Conservation (phyloP, 2,329 filamentous ascomycete species). For the Colletotrichum siamense region DNA sequence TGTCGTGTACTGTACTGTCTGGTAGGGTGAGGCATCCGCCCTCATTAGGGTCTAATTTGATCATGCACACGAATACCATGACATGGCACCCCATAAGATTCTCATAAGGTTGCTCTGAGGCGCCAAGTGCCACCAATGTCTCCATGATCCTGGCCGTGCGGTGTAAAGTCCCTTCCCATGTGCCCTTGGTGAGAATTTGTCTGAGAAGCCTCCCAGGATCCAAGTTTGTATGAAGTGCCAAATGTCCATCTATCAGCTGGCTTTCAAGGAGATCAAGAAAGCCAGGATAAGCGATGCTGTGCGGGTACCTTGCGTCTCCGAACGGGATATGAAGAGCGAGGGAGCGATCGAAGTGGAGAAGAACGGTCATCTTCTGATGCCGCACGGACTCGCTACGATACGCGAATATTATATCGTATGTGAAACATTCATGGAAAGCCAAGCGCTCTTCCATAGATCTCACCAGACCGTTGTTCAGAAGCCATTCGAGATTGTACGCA, state of each 20-base stretch:
- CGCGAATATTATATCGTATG: background rate
- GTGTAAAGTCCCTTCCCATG: background rate
- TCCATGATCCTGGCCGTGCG: background rate
- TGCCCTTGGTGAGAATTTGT: background rate
- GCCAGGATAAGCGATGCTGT: background rate
- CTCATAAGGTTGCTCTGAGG: background rate
- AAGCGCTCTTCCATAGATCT: background rate
- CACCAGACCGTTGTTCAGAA: background rate
- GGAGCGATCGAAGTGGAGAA: background rate
- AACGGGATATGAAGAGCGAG: background rate
- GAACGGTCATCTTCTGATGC: background rate
- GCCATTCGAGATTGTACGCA: background rate
- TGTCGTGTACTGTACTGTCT: background rate
- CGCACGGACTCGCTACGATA: fast-evolving
- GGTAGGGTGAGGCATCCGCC: background rate
- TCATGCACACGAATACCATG: background rate
- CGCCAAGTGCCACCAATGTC: background rate
- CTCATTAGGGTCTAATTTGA: background rate
- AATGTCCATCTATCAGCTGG: background rate
- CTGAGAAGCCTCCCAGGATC: background rate
- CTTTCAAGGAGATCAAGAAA: background rate
- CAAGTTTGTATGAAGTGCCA: background rate
- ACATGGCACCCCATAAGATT: background rate
- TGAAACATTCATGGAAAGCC: background rate
- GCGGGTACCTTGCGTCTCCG: background rate